phyloP scores from a whole-genome alignment of 306 rosid genomes.

The Oxytropis ochrocephala region DNA sequence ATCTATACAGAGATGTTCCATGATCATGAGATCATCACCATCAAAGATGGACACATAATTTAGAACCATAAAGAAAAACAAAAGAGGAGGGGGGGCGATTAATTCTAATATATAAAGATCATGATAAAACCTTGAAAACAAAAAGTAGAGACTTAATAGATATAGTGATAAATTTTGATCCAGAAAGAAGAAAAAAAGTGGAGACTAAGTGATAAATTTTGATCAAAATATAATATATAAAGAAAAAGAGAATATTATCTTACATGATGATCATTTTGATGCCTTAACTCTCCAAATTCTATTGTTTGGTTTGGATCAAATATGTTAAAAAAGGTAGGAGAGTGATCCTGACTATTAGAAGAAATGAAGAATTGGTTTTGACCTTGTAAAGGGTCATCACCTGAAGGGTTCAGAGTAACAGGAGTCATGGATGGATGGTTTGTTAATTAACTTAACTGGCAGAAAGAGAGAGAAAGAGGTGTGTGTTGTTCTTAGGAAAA shows the following conservation, averaged over 20 bases:
- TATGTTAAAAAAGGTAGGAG: constrained; percentile 17
- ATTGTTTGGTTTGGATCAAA: constrained; percentile 30
- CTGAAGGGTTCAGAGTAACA: constrained; percentile 35
- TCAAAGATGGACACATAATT: not conserved
- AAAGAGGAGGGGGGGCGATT: not conserved
- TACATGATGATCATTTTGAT: constrained; percentile 44
- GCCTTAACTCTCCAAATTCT: constrained; percentile 12
- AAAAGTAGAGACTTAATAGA: not conserved
- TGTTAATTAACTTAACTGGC: too few species aligned
- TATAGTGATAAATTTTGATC: not conserved
- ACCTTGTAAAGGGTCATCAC: constrained; percentile 32
- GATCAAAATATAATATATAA: not conserved
- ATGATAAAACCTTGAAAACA: not conserved
- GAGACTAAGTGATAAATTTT: not conserved
- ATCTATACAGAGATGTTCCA: not conserved
- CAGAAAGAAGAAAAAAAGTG: not conserved
- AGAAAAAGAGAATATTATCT: not conserved
- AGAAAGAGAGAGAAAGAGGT: not conserved
- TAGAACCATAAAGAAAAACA: not conserved
- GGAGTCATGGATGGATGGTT: constrained; percentile 40
- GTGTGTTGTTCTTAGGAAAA: constrained; percentile 18
- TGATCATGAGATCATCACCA: not conserved
- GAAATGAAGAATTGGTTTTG: constrained; percentile 32
- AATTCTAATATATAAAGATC: not conserved
- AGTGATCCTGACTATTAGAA: constrained; percentile 26